Conservation (phyloP, 768 basidiomycete species). For the Boletus tomentosulus region DNA sequence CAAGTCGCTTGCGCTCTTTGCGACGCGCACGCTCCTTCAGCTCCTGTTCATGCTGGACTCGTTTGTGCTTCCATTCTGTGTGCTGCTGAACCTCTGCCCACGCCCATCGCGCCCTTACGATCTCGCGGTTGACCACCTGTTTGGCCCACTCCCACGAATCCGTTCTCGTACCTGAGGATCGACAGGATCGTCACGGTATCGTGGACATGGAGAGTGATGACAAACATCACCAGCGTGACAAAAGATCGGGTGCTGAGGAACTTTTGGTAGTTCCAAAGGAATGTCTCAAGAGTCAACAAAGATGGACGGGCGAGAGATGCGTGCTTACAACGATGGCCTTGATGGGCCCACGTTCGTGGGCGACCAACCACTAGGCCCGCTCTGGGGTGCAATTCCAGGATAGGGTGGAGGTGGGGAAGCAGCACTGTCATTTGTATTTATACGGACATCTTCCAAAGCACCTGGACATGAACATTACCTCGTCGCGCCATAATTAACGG, state of each 20-base stretch:
- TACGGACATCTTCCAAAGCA: neutral
- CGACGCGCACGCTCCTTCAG: constrained; percentile 17
- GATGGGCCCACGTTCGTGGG: too few species aligned
- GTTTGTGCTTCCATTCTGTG: constrained; percentile 18
- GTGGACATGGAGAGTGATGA: constrained; percentile 4
- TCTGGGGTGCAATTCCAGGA: neutral
- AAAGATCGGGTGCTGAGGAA: neutral
- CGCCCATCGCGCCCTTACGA: constrained; percentile 14
- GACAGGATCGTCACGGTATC: constrained; percentile 15
- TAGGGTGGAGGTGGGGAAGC: neutral
- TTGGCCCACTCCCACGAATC: constrained; percentile 16
- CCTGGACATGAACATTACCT: neutral
- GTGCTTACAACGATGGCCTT: constrained; percentile 4
- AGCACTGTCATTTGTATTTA: neutral
- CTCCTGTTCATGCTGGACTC: constrained; percentile 10
- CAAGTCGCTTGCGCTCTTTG: constrained; percentile 16
- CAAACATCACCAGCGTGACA: neutral
- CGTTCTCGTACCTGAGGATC: constrained; percentile 20
- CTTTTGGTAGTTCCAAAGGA: neutral
- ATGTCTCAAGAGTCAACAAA: neutral
- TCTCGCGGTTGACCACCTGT: constrained; percentile 6
- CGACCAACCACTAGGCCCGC: too few species aligned
- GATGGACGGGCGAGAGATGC: neutral
- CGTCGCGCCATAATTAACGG: neutral
- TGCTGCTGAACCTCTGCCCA: constrained; percentile 16